Evolutionary conservation across 441 rosid species (phyloP).

Genomic region (Omphalea diandra): DNA sequence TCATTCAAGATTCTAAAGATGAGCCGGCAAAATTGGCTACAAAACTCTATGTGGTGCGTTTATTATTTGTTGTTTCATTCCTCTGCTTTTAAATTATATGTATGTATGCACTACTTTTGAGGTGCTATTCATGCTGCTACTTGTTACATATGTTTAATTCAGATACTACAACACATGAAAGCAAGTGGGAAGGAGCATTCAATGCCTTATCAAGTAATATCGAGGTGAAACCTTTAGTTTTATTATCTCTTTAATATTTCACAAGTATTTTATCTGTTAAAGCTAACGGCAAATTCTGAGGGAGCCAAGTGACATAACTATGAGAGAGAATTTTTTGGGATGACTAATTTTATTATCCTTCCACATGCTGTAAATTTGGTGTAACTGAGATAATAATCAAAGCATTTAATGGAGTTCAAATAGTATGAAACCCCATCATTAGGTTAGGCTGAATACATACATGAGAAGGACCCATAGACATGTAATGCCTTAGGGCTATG

Average conservation of each 20-base stretch:
- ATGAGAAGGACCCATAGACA: too few species aligned
- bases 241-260: background rate
- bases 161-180: slow-evolving; percentile 99
- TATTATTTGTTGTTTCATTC: slow-evolving; percentile 15
- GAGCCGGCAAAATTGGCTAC: slow-evolving; percentile 96
- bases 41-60: slow-evolving; percentile 89
- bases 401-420: slow-evolving; percentile 2
- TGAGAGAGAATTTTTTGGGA: too few species aligned
- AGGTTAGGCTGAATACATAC: too few species aligned
- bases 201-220: slow-evolving; percentile 99
- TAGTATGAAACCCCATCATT: too few species aligned
- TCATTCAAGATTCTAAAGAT: slow-evolving; percentile 95
- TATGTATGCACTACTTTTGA: slow-evolving; percentile 8
- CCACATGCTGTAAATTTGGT: background rate
- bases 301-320: background rate
- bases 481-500: too few species aligned
- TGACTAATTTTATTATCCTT: slow-evolving; percentile 12
- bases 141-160: slow-evolving; percentile 27
- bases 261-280: background rate
- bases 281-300: background rate
- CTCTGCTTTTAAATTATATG: slow-evolving; percentile 15
- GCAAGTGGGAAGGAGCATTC: slow-evolving; percentile 97
- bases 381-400: slow-evolving; percentile 2
- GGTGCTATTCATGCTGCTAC: slow-evolving; percentile 8
- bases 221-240: slow-evolving; percentile 53